Base-by-base conservation (phyloP, 2,329 filamentous ascomycete genomes). In the Trichoderma koningiopsis region DNA sequence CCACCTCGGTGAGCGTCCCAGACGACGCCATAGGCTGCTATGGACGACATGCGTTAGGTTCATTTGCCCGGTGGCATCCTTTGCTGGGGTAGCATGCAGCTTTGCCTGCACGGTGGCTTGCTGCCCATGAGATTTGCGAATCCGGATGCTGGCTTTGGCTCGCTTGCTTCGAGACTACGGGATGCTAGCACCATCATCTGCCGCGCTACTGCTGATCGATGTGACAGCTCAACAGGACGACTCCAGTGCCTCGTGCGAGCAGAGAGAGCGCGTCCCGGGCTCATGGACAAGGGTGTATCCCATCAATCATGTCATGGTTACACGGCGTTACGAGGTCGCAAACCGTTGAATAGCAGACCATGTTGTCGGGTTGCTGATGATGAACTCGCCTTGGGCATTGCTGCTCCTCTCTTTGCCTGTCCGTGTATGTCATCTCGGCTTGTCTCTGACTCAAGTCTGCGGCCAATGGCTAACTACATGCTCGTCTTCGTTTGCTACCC, bases 1-100 rank as follows among this genome's bases (percentile, higher is more conserved):
- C 69, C 69, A 70, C 69, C 60, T 68, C 69, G 69, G 69, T 70
- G 69, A 70, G 57, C 31, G 49, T 43, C 55, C 27, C 27, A 19
- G 37, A 56, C 31, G 47, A 70, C 35, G 52, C 52, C 14, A 70
- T 70, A 66, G 68, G 68, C 68, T 61, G 56, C 62, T 61, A 8
- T 10, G 16, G 27, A 43, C 27, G 11, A 7, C 62, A 24, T 67
- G 62, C 68, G 64, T 67, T 65, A 43, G 61, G 33, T 69, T 64
- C 61, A 56, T 69, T 59, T 69, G 60, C 40, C 56, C 52, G 33
- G 33, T 33, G 52, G 16, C 24, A 5, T 10, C 35, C 43, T 33
- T 57, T 64, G 55, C 61, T 52, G 43, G 60, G 61, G 52, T 65
- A 24, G 60, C 14, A 47, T 65, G 60, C 68, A 65, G 59, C 33